A percentile compares a stretch with the other conserved stretches of the same genome.
Evolutionary conservation across 306 rosid genomes (phyloP).

Genomic region (Sicyos edulis): DNA sequence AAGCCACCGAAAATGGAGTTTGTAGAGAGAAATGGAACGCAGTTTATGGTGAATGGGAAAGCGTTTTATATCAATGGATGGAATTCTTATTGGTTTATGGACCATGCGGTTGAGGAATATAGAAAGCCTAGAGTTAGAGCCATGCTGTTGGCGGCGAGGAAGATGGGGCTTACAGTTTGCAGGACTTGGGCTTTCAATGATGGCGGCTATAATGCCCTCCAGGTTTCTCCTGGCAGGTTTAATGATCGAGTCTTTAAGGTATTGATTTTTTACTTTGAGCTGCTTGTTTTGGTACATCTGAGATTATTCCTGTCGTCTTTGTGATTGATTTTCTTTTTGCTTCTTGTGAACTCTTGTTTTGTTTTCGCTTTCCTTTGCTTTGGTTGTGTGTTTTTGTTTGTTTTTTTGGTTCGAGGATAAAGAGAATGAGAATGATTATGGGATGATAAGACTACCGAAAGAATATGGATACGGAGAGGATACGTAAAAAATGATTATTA

Average conservation of each 20-base stretch:
- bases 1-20: constrained; percentile 41
- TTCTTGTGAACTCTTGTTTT: neutral
- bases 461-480: too few species aligned
- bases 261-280: constrained; percentile 16
- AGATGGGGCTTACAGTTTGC: constrained; percentile 95
- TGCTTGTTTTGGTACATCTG: neutral
- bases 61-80: constrained; percentile 81
- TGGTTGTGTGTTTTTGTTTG: neutral
- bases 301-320: neutral
- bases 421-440: too few species aligned
- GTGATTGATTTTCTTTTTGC: neutral
- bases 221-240: constrained; percentile 76
- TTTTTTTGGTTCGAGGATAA: neutral
- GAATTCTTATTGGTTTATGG: constrained; percentile 97
- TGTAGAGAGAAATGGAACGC: constrained; percentile 71
- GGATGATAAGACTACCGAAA: too few species aligned
- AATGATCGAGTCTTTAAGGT: constrained; percentile 84
- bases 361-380: neutral
- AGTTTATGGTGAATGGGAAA: constrained; percentile 60
- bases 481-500: too few species aligned
- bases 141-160: constrained; percentile 63
- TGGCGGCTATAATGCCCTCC: constrained; percentile 86
- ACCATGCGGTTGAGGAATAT: constrained; percentile 57
- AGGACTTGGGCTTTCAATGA: constrained; percentile 97
- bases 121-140: constrained; percentile 48